Base-by-base conservation (phyloP, 768 basidiomycete genomes). In the Mycena latifolia region DNA sequence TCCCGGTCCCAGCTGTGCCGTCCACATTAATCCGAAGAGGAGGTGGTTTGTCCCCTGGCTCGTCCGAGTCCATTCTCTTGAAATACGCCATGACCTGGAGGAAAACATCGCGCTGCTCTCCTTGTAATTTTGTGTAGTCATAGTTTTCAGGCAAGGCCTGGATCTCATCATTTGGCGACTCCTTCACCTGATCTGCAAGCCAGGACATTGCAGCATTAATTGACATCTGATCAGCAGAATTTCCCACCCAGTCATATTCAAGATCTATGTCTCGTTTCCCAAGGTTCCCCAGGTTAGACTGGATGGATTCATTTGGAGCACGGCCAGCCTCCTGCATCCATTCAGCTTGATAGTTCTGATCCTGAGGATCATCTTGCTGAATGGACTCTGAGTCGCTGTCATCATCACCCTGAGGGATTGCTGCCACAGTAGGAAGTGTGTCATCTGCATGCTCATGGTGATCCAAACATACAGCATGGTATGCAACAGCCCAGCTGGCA, bases 1-100 rank as follows among this genome's bases (percentile, higher is more conserved):
- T 77, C 45, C 75, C 72, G 48, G 72, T 73, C 20, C 75, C 75
- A 29, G 74, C 73, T 20, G 74, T 74, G 10, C 72, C 74, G 68
- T 76, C 75, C 15, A 76, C 63, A 62, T 77, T 75, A 55, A 75
- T 65, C 1, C 63, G 48, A 25, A 66, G 57, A 18, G 70, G 63
- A 0, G 51, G 41, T 22, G 63, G 67, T 33, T 71, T 37, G 18
- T 6, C 8, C 8, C 33, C 33, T 7, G 27, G n/a, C 7, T 24
- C n/a, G 17, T 52, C 66, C 2, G 50, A 18, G 25, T 64, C 12
- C 15, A 70, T 17, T n/a, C 39, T 20, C 41, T 67, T 66, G 43
- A 67, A 57, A 33, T 63, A 70, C 2, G 69, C 69, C 59, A 70
- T 67, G 15, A 70, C 66, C 55, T 70, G 69, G 9, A 66, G 56